These are phyloP conservation scores for Pestalotiopsis fici DNA, from an alignment of 2,329 filamentous ascomycete species.

Conservation along the genomic window DNA sequence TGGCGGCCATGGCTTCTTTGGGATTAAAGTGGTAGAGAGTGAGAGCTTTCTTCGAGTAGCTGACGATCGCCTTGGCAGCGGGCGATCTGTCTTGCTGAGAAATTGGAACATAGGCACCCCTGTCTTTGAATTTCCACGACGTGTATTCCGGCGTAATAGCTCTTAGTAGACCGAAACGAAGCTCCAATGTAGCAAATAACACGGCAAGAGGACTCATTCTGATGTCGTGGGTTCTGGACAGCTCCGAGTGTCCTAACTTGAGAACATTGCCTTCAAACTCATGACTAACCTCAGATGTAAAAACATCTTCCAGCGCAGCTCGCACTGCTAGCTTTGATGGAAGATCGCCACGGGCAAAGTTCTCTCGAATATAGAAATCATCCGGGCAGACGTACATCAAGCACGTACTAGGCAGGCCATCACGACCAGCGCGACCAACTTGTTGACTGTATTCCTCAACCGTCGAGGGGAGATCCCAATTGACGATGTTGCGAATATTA, in stretches of 20 bases:
- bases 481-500: slow-evolving; percentile 55
- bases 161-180: slow-evolving; percentile 57
- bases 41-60: slow-evolving; percentile 37
- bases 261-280: slow-evolving; percentile 42
- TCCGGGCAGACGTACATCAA: slow-evolving; percentile 58
- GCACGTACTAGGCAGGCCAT: slow-evolving; percentile 54
- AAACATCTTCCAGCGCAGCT: slow-evolving; percentile 51
- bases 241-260: slow-evolving; percentile 43
- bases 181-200: slow-evolving; percentile 62
- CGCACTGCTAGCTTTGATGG: slow-evolving; percentile 52
- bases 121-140: slow-evolving; percentile 51
- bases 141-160: slow-evolving; percentile 59
- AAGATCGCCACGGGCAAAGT: slow-evolving; percentile 60
- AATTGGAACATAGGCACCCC: slow-evolving; percentile 27
- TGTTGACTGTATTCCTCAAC: slow-evolving; percentile 61
- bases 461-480: slow-evolving; percentile 51
- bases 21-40: slow-evolving; percentile 51
- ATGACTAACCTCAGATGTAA: slow-evolving; percentile 33
- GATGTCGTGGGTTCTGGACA: slow-evolving; percentile 55
- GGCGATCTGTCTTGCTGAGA: slow-evolving; percentile 37
- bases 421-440: slow-evolving; percentile 55
- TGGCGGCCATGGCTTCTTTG: slow-evolving; percentile 32
- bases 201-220: slow-evolving; percentile 48
- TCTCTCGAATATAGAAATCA: slow-evolving; percentile 59
- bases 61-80: slow-evolving; percentile 45